These are phyloP conservation scores for Aspergillus clavatus DNA, from an alignment of 2,329 filamentous ascomycete genomes.

Conservation along the genomic window DNA sequence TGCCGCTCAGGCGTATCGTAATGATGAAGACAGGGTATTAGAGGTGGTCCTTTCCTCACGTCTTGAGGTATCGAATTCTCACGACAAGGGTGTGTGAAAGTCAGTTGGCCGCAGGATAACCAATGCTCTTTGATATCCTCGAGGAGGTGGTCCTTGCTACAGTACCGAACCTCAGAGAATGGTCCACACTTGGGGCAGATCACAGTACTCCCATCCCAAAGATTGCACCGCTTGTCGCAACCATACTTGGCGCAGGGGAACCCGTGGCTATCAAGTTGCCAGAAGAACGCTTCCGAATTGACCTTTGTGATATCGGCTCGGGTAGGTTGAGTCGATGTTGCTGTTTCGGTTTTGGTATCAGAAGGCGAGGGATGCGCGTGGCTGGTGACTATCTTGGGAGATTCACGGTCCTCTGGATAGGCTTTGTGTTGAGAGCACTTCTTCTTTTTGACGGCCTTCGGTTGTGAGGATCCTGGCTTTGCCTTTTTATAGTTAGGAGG, in stretches of 20 bases:
- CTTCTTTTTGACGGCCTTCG: too few relatives aligned
- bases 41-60: conserved; percentile 18
- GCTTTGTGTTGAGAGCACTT: too few relatives aligned
- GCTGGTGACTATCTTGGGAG: neutral
- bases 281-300: conserved; percentile 21
- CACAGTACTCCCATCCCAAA: conserved; percentile 27
- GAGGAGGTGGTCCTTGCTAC: conserved; percentile 33
- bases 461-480: neutral
- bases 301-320: conserved; percentile 2
- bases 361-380: conserved; percentile 5
- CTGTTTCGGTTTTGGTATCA: neutral
- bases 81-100: conserved; percentile 20
- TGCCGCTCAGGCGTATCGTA: conserved; percentile 34
- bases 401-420: neutral
- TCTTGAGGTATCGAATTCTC: conserved; percentile 18
- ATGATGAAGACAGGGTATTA: conserved; percentile 24
- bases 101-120: conserved; percentile 18
- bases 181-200: conserved; percentile 41
- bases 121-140: conserved; percentile 36
- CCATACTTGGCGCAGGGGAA: conserved; percentile 34
- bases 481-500: neutral
- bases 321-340: conserved; percentile 15
- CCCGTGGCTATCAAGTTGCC: conserved; percentile 48
- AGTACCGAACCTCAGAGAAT: conserved; percentile 37
- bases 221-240: conserved; percentile 29